phyloP scores from a whole-genome alignment of 441 rosid species.

The Syzygium syzygioides region DNA sequence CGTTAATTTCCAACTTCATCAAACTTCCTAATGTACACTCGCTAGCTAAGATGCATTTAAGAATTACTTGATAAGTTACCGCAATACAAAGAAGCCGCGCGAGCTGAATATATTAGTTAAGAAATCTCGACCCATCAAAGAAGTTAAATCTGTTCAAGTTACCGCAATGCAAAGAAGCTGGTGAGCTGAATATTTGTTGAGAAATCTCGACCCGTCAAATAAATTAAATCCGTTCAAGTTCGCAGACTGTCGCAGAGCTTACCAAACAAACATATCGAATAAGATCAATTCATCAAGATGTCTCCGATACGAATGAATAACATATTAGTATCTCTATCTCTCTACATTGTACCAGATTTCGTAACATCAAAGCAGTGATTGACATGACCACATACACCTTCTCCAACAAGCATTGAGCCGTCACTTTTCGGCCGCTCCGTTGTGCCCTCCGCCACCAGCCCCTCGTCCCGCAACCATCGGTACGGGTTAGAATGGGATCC shows the following conservation, averaged over 20 bases:
- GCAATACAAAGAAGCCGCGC: not conserved
- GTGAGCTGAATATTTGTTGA: too few relatives aligned
- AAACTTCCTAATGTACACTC: not conserved
- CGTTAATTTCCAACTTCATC: not conserved
- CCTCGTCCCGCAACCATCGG: not conserved
- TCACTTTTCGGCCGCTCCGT: not conserved
- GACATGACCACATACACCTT: not conserved
- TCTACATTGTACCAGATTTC: not conserved
- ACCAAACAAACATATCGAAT: rapidly evolving
- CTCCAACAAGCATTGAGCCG: not conserved
- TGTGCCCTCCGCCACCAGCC: not conserved
- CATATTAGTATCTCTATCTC: not conserved
- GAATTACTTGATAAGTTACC: not conserved
- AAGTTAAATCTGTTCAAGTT: not conserved
- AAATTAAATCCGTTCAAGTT: not conserved
- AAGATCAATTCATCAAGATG: not conserved
- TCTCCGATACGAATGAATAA: rapidly evolving
- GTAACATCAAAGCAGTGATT: not conserved
- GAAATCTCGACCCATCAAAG: too few relatives aligned
- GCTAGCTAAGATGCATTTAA: not conserved
- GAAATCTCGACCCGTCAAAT: too few relatives aligned
- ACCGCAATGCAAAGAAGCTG: too few relatives aligned
- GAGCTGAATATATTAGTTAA: not conserved
- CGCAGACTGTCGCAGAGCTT: rapidly evolving
- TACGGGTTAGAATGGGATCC: not conserved